Percentiles rank a stretch among this genome's conserved stretches.
Conservation (phyloP, 768 basidiomycete genomes). For the Boletus speciosus region DNA sequence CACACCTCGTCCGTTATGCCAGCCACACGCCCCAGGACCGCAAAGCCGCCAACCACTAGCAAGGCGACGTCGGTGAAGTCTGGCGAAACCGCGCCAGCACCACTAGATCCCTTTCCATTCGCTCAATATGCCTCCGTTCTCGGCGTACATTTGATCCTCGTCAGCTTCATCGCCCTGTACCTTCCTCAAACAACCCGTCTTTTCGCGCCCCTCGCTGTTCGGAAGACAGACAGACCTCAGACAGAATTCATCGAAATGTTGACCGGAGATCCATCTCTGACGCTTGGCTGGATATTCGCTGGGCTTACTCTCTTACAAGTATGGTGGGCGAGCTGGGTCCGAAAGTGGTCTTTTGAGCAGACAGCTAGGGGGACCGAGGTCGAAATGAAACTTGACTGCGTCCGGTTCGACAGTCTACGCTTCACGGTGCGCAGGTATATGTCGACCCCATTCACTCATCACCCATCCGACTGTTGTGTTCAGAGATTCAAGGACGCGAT, state of each 20-base stretch:
- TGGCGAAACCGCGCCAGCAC: neutral
- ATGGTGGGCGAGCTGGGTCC: conserved; percentile 73
- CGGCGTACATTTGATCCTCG: conserved; percentile 62
- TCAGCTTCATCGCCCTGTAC: conserved; percentile 62
- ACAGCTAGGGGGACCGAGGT: conserved; percentile 39
- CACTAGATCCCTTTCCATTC: conserved; percentile 42
- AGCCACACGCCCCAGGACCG: neutral
- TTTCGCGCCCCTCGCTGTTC: conserved; percentile 34
- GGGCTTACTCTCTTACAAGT: conserved; percentile 55
- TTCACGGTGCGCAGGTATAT: conserved; percentile 35
- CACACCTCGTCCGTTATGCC: neutral
- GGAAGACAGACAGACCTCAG: conserved; percentile 58
- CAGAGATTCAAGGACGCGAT: conserved; percentile 54
- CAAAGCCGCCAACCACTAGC: neutral
- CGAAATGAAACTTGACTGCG: conserved; percentile 42
- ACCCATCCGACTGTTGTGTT: conserved; percentile 4
- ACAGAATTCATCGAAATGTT: conserved; percentile 65
- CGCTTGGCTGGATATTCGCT: conserved; percentile 52
- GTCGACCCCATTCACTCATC: neutral
- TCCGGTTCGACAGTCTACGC: conserved; percentile 36
- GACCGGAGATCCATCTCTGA: conserved; percentile 56
- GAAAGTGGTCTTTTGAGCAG: conserved; percentile 52
- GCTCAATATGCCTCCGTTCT: conserved; percentile 63
- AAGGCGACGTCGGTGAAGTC: conserved; percentile 1
- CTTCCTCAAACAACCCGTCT: conserved; percentile 61